Conservation (phyloP, 805 yeast species). For the Ogataea allantospora region DNA sequence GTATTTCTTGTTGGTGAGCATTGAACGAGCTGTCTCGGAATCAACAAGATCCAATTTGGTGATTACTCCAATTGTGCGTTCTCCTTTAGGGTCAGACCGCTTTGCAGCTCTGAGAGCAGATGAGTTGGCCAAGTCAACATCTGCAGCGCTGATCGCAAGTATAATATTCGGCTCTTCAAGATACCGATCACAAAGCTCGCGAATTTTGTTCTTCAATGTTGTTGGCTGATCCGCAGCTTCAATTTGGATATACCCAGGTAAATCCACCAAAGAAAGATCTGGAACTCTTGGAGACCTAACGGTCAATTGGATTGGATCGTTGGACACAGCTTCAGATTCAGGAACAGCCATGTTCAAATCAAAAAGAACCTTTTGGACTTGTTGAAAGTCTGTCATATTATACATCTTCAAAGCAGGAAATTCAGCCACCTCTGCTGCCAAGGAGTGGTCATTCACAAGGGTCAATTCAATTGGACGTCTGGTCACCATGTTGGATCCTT, state of each 20-base stretch:
- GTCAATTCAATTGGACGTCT: slow-evolving; percentile 96
- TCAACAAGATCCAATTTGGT: slow-evolving; percentile 91
- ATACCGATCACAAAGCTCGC: slow-evolving; percentile 78
- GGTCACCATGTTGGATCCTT: slow-evolving; percentile 97
- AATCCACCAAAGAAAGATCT: slow-evolving; percentile 88
- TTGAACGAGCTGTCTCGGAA: slow-evolving; percentile 64
- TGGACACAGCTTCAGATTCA: slow-evolving; percentile 77
- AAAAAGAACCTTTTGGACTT: slow-evolving; percentile 80
- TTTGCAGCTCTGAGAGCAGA: slow-evolving; percentile 91
- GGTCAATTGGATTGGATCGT: slow-evolving; percentile 90
- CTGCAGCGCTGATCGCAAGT: slow-evolving; percentile 95
- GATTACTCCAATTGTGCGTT: slow-evolving; percentile 93
- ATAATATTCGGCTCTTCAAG: slow-evolving; percentile 90
- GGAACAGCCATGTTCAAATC: slow-evolving; percentile 95
- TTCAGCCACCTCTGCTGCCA: slow-evolving; percentile 83
- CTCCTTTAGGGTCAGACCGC: slow-evolving; percentile 87
- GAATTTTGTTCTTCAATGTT: slow-evolving; percentile 74
- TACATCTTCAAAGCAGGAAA: slow-evolving; percentile 86
- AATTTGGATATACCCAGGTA: slow-evolving; percentile 96
- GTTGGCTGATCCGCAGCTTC: slow-evolving; percentile 96
- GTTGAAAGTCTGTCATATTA: slow-evolving; percentile 81
- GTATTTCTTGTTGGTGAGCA: slow-evolving; percentile 75
- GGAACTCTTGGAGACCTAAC: slow-evolving; percentile 89
- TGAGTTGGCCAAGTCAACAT: slow-evolving; percentile 95
- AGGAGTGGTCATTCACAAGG: slow-evolving; percentile 76